These are phyloP conservation scores for Phoenix roebelenii DNA, from an alignment of 176 grass and related monocot species.

Conservation along the genomic window DNA sequence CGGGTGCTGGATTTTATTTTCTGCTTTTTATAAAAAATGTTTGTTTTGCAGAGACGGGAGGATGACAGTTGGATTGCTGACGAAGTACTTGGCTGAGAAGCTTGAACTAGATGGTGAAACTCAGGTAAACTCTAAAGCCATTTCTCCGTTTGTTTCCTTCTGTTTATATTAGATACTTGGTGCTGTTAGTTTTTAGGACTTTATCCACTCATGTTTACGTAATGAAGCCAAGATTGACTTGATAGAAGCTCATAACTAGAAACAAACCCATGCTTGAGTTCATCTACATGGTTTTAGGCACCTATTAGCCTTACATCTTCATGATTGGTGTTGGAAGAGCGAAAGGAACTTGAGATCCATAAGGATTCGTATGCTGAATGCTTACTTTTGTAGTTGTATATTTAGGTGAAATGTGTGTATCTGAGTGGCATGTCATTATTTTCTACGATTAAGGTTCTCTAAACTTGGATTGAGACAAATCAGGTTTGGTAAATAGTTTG, in stretches of 20 bases:
- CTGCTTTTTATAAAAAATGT: no score
- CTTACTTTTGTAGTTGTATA: background rate
- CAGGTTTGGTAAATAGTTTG: background rate
- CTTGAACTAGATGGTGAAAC: constrained; percentile 46
- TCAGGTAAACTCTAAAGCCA: constrained; percentile 30
- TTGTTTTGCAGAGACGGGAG: constrained; percentile 47
- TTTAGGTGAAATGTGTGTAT: constrained; percentile 20
- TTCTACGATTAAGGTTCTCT: background rate
- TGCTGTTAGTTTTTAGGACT: no score
- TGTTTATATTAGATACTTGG: no score
- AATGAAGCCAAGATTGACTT: no score
- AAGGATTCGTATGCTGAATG: background rate
- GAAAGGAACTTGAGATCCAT: constrained; percentile 71
- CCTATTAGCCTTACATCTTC: background rate
- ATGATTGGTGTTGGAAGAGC: constrained; percentile 26
- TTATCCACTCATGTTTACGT: no score
- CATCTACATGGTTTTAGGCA: background rate
- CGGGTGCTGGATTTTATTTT: no score
- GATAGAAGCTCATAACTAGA: no score
- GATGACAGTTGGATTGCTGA: constrained; percentile 58
- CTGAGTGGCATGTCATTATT: background rate
- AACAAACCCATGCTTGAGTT: background rate
- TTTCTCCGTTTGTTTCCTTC: no score
- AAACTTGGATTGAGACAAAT: background rate
- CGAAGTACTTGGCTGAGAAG: constrained; percentile 72